These are phyloP conservation scores for Linum usitatissimum DNA, from an alignment of 345 rosid genomes.

Conservation along the genomic window DNA sequence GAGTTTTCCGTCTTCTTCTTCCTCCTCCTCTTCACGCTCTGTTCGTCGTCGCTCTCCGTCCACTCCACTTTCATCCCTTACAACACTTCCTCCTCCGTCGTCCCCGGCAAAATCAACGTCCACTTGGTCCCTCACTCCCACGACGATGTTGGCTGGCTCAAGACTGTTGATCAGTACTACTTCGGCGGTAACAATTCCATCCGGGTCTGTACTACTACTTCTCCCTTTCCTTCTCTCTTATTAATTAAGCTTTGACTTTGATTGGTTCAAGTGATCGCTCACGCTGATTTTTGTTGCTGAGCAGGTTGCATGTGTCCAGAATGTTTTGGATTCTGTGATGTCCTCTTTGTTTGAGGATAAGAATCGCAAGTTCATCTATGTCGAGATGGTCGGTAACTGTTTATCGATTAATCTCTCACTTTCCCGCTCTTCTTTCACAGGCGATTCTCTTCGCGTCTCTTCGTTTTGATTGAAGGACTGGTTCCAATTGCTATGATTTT, in stretches of 20 bases:
- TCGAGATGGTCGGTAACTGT: conserved; percentile 47
- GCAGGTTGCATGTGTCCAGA: conserved; percentile 91
- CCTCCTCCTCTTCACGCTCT: neutral
- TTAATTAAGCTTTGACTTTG: neutral
- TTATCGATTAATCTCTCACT: neutral
- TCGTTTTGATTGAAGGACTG: neutral
- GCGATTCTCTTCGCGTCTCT: no score
- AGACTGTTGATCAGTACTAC: conserved; percentile 97
- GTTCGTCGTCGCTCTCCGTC: neutral
- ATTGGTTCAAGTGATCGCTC: neutral
- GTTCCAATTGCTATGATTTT: neutral
- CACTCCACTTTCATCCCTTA: conserved; percentile 56
- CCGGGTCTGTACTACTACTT: conserved; percentile 38
- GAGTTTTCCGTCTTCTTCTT: neutral
- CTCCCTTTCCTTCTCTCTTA: neutral
- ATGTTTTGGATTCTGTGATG: conserved; percentile 82
- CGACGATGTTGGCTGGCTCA: conserved; percentile 97
- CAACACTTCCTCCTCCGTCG: conserved; percentile 73
- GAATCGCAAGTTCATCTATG: conserved; percentile 81
- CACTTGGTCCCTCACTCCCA: conserved; percentile 92
- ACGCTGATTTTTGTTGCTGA: neutral
- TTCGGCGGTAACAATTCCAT: conserved; percentile 96
- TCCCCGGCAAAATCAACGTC: conserved; percentile 74
- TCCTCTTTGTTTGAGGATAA: conserved; percentile 81
- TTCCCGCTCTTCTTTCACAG: neutral